Percentiles rank a stretch among this genome's conserved stretches.
Conservation (phyloP, 352 stramenopile genomes). For the Elongisporangium undulatum region DNA sequence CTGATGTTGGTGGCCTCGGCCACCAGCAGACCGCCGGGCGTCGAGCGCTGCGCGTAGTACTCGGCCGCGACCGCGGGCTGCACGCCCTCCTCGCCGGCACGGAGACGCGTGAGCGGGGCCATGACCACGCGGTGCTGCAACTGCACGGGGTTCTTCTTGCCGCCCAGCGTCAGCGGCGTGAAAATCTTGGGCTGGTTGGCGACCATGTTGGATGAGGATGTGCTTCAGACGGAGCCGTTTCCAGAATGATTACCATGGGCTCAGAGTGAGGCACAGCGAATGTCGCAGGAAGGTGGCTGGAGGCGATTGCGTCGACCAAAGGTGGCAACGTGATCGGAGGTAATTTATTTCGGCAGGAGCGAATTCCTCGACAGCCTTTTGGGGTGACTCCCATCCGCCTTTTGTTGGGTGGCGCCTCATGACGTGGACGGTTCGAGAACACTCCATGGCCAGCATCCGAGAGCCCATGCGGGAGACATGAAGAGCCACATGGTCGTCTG, state of each 20-base stretch:
- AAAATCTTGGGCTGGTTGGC: constrained; percentile 17
- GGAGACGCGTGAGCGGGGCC: constrained; percentile 42
- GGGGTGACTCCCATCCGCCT: no score
- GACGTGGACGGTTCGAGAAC: background rate
- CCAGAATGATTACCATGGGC: background rate
- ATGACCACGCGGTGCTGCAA: constrained; percentile 54
- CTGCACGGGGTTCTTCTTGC: constrained; percentile 29
- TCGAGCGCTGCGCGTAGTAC: constrained; percentile 33
- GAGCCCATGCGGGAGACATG: background rate
- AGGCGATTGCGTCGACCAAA: no score
- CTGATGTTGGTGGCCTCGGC: constrained; percentile 48
- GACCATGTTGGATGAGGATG: background rate
- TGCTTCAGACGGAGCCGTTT: background rate
- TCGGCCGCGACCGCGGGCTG: constrained; percentile 29
- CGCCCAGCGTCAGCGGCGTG: constrained; percentile 20
- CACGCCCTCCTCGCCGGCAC: constrained; percentile 24
- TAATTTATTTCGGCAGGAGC: no score
- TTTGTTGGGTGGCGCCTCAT: no score
- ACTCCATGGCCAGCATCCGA: background rate
- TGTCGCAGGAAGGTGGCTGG: no score
- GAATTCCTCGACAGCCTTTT: no score
- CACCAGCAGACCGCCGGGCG: constrained; percentile 44
- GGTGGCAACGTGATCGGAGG: no score
- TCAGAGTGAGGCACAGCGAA: no score
- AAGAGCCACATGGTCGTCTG: no score